These are phyloP conservation scores for Plasmopara muralis DNA, from an alignment of 352 stramenopile species.

Conservation along the genomic window DNA sequence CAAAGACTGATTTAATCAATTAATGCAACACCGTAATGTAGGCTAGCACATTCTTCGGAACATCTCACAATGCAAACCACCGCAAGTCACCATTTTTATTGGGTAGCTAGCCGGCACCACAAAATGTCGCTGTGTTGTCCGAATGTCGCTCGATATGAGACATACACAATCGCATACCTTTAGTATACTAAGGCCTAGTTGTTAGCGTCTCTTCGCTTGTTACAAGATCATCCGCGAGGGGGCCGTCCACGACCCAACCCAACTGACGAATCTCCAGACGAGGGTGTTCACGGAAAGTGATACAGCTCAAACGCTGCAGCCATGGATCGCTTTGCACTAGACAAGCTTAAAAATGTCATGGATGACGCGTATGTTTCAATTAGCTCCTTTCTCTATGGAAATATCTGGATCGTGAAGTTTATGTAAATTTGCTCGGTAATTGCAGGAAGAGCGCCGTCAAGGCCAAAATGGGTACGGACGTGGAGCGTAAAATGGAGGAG, in stretches of 20 bases:
- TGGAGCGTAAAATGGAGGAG: slow-evolving; percentile 88
- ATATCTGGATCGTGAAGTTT: background rate
- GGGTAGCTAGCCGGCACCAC: no score
- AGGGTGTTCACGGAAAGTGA: slow-evolving; percentile 4
- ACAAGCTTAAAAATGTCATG: slow-evolving; percentile 84
- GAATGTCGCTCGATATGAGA: slow-evolving; percentile 1
- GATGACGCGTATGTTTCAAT: slow-evolving; percentile 70
- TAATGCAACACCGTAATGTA: no score
- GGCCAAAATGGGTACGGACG: slow-evolving; percentile 81
- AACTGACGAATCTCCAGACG: slow-evolving; percentile 4
- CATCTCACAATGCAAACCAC: no score
- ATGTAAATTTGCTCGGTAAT: slow-evolving; percentile 2
- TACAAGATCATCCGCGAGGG: slow-evolving; percentile 14
- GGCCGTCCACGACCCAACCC: slow-evolving; percentile 9
- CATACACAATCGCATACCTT: slow-evolving; percentile 10
- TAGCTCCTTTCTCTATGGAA: background rate
- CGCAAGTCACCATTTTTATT: no score
- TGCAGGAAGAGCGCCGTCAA: slow-evolving; percentile 79
- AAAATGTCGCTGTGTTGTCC: background rate
- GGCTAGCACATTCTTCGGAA: no score
- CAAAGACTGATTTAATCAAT: no score
- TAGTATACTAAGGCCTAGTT: slow-evolving; percentile 23
- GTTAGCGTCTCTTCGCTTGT: slow-evolving; percentile 17
- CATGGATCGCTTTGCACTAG: slow-evolving; percentile 82
- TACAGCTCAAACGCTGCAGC: slow-evolving; percentile 5